Conservation (phyloP, 1,284 basidiomycete species). For the Boletellus sp. region DNA sequence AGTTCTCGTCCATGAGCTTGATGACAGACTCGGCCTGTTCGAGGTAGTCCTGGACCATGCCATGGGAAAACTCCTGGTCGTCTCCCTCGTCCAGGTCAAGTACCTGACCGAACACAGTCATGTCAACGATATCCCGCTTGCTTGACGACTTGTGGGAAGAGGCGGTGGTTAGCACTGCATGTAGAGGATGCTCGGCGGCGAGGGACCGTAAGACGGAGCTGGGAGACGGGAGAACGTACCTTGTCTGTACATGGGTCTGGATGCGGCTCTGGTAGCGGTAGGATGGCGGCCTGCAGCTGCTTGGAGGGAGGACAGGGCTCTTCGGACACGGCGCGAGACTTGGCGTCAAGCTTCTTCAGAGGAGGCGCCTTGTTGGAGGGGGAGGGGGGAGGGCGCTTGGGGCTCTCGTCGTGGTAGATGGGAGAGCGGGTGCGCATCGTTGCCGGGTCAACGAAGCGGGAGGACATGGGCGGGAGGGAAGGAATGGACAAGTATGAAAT, state of each 20-base stretch:
- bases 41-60: slow-evolving; percentile 81
- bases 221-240: slow-evolving; percentile 18
- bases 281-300: slow-evolving; percentile 7
- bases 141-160: slow-evolving; percentile 10
- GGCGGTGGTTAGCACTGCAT: slow-evolving; percentile 9
- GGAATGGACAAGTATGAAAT: slow-evolving; percentile 22
- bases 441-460: slow-evolving; percentile 29
- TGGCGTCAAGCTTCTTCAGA: slow-evolving; percentile 30
- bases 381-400: slow-evolving; percentile 32
- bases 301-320: slow-evolving; percentile 21
- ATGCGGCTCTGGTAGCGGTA: slow-evolving; percentile 11
- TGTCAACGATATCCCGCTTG: slow-evolving; percentile 51
- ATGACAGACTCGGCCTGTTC: slow-evolving; percentile 76
- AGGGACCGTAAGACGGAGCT: background rate
- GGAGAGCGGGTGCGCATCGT: slow-evolving; percentile 32
- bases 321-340: slow-evolving; percentile 33
- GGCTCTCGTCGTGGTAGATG: slow-evolving; percentile 28
- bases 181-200: background rate
- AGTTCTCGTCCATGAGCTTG: slow-evolving; percentile 69
- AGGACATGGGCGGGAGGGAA: slow-evolving; percentile 22
- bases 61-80: slow-evolving; percentile 71
- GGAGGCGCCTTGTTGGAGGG: slow-evolving; percentile 33
- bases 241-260: slow-evolving; percentile 26
- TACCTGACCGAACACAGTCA: slow-evolving; percentile 80
- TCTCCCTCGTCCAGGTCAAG: slow-evolving; percentile 89